Percentiles rank a stretch among this genome's conserved stretches.
These are phyloP conservation scores for Sporothrix curviconia DNA, from an alignment of 2,329 filamentous ascomycete species.

Conservation along the genomic window DNA sequence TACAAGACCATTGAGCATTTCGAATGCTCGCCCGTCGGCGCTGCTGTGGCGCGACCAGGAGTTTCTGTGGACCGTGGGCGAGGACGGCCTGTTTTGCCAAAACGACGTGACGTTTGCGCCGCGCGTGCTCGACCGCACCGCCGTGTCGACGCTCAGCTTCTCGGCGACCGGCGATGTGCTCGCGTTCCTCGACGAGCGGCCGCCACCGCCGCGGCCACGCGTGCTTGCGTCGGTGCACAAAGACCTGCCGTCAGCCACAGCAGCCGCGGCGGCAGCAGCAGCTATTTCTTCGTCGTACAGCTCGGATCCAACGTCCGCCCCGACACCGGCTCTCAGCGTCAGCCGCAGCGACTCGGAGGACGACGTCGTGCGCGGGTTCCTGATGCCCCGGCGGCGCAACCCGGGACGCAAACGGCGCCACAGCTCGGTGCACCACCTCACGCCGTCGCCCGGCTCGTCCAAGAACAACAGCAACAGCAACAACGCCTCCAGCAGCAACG, in stretches of 20 bases:
- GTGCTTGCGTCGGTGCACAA: slow-evolving; percentile 23
- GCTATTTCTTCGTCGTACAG: slow-evolving; percentile 34
- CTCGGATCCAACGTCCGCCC: slow-evolving; percentile 38
- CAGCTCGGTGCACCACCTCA: slow-evolving; percentile 39
- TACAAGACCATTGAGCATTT: slow-evolving; percentile 61
- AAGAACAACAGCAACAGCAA: slow-evolving; percentile 30
- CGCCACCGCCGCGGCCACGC: slow-evolving; percentile 38
- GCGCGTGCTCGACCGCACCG: slow-evolving; percentile 55
- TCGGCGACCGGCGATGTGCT: slow-evolving; percentile 53
- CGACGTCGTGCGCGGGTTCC: slow-evolving; percentile 54
- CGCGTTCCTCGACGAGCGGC: slow-evolving; percentile 56
- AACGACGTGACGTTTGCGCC: slow-evolving; percentile 60
- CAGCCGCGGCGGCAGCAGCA: not conserved
- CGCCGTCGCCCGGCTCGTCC: slow-evolving; percentile 24
- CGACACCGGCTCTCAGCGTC: slow-evolving; percentile 42
- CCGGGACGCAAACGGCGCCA: slow-evolving; percentile 34
- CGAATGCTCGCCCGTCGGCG: slow-evolving; percentile 48
- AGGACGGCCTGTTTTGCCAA: slow-evolving; percentile 56
- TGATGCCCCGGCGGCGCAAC: slow-evolving; percentile 38
- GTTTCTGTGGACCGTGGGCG: slow-evolving; percentile 59
- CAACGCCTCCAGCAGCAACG: not conserved
- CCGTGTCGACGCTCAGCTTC: slow-evolving; percentile 55
- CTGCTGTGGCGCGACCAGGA: slow-evolving; percentile 60
- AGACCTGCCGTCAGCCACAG: slow-evolving; percentile 21
- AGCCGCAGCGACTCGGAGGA: slow-evolving; percentile 61